Conservation (phyloP, 1,284 basidiomycete species). For the Gastroboletus turbinatus region DNA sequence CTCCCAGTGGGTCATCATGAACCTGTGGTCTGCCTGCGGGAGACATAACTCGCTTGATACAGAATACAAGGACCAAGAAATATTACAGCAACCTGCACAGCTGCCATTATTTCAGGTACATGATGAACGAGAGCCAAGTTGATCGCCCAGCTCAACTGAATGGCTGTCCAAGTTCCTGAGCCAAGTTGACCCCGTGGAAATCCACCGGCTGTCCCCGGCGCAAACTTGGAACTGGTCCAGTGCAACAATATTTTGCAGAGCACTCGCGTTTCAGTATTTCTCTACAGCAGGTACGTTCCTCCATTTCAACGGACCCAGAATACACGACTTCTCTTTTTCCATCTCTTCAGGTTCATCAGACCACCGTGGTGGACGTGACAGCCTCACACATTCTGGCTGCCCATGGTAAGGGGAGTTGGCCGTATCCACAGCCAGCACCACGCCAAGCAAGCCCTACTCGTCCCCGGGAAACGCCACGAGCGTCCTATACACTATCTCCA, state of each 20-base stretch:
- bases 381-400: constrained; percentile 51
- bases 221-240: background rate
- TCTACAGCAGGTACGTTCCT: constrained; percentile 13
- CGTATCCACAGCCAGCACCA: constrained; percentile 53
- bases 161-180: constrained; percentile 10
- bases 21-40: background rate
- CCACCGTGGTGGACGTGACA: constrained; percentile 36
- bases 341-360: constrained; percentile 12
- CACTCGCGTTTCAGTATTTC: background rate
- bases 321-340: background rate
- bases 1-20: background rate
- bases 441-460: constrained; percentile 38
- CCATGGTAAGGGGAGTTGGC: constrained; percentile 67
- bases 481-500: constrained; percentile 13
- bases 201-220: constrained; percentile 14
- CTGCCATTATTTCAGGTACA: background rate
- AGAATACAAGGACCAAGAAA: background rate
- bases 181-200: constrained; percentile 12
- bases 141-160: background rate
- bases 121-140: background rate
- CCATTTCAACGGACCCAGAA: background rate
- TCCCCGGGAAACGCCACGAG: constrained; percentile 15
- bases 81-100: constrained; percentile 7
- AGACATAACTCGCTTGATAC: background rate
- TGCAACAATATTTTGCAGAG: background rate